These are phyloP conservation scores for Polyplosphaeria fusca DNA, from an alignment of 495 filamentous ascomycete species.

Conservation along the genomic window DNA sequence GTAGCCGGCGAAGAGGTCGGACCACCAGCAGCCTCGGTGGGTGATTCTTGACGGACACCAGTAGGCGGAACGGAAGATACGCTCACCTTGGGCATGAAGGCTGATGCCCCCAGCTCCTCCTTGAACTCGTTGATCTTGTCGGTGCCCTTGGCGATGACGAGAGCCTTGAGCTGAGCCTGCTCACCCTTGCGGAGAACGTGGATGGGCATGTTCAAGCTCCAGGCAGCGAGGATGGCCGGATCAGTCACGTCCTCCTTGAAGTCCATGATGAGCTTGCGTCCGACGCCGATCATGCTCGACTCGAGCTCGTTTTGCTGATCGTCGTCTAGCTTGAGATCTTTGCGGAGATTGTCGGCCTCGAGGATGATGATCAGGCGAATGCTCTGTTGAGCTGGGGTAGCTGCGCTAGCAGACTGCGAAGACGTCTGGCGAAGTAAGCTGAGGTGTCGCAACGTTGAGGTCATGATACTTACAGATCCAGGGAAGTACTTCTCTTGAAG, in stretches of 20 bases:
- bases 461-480: no score
- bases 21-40: not conserved
- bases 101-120: not conserved
- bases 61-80: not conserved
- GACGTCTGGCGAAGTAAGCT: no score
- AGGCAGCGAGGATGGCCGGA: not conserved
- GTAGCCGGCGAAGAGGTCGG: no score
- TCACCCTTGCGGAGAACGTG: not conserved
- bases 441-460: no score
- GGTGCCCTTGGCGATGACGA: not conserved
- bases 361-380: not conserved
- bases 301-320: not conserved
- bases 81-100: not conserved
- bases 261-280: not conserved
- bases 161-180: not conserved
- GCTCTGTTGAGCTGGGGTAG: no score
- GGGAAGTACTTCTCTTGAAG: slow-evolving; percentile 4
- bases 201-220: not conserved
- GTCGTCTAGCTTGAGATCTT: not conserved
- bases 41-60: not conserved
- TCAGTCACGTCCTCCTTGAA: not conserved
- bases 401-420: no score
- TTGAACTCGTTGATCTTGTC: not conserved
- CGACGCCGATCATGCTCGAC: not conserved
- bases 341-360: not conserved